phyloP scores from a whole-genome alignment of 2,329 filamentous ascomycete genomes.

The Xylaria sp. region DNA sequence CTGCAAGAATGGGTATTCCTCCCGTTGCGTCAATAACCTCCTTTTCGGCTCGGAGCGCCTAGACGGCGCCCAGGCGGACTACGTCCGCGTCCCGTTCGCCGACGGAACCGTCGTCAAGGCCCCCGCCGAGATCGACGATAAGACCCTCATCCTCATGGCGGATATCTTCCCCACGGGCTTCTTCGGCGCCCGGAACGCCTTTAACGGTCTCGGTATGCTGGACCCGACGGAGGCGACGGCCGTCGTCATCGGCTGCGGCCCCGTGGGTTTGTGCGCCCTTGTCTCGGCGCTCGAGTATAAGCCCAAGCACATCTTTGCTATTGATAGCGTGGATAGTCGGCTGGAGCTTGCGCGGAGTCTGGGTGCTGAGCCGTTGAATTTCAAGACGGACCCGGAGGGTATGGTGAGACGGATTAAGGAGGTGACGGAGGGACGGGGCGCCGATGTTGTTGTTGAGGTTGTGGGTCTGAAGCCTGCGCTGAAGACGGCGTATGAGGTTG shows the following conservation, averaged over 20 bases:
- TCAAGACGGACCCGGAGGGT: constrained; percentile 58
- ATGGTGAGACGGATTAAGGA: constrained; percentile 66
- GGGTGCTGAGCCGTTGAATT: constrained; percentile 80
- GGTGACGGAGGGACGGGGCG: constrained; percentile 72
- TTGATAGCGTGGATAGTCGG: constrained; percentile 71
- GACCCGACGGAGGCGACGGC: constrained; percentile 63
- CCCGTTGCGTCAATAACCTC: constrained; percentile 64
- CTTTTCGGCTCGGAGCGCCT: constrained; percentile 66
- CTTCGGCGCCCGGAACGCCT: constrained; percentile 75
- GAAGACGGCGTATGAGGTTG: constrained; percentile 63
- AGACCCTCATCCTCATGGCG: constrained; percentile 78
- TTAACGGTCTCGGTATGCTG: constrained; percentile 55
- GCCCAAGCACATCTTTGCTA: constrained; percentile 70
- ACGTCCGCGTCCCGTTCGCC: constrained; percentile 72
- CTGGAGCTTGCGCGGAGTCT: constrained; percentile 67
- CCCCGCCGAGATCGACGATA: constrained; percentile 64
- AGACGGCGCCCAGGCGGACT: constrained; percentile 79
- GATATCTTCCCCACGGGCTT: constrained; percentile 88
- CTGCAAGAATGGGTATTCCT: constrained; percentile 70
- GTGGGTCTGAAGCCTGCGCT: constrained; percentile 66
- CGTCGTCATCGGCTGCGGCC: constrained; percentile 79
- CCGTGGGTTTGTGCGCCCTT: constrained; percentile 78
- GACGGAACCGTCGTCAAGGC: constrained; percentile 74
- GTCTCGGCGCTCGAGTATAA: constrained; percentile 70
- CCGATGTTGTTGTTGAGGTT: constrained; percentile 78